These are phyloP conservation scores for Graphiopsis chlorocephala DNA, from an alignment of 2,329 filamentous ascomycete species.

Conservation along the genomic window DNA sequence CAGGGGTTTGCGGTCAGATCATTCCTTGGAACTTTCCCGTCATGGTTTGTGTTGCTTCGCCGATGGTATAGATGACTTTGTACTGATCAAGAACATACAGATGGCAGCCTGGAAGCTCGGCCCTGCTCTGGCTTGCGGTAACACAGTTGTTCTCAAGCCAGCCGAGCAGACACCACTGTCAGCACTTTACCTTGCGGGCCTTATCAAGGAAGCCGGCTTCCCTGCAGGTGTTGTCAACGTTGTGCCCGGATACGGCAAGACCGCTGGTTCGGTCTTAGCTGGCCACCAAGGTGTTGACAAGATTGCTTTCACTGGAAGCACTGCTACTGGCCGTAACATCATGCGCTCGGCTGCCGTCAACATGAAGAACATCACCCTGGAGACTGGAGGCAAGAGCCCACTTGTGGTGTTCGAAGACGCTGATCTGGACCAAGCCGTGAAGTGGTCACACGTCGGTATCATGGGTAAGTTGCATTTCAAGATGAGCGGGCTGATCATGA, in stretches of 20 bases:
- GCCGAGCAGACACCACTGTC: constrained; percentile 59
- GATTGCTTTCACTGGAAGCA: constrained; percentile 76
- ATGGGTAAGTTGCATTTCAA: constrained; percentile 50
- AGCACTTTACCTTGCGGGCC: constrained; percentile 60
- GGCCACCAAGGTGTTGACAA: constrained; percentile 69
- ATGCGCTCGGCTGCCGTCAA: constrained; percentile 70
- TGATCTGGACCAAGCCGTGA: constrained; percentile 60
- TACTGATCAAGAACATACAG: constrained; percentile 49
- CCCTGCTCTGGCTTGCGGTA: constrained; percentile 59
- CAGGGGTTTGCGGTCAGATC: constrained; percentile 48
- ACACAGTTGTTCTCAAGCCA: constrained; percentile 57
- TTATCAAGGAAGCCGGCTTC: constrained; percentile 72
- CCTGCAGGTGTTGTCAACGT: constrained; percentile 76
- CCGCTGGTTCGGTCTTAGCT: constrained; percentile 66
- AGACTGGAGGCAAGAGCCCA: constrained; percentile 61
- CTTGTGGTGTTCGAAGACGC: constrained; percentile 58
- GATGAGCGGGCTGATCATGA: neutral
- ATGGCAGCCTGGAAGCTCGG: constrained; percentile 76
- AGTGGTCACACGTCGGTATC: constrained; percentile 62
- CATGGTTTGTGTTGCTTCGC: constrained; percentile 58
- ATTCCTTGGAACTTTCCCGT: constrained; percentile 73
- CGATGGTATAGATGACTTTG: neutral
- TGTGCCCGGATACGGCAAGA: constrained; percentile 67
- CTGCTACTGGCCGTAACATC: constrained; percentile 67
- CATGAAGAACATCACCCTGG: constrained; percentile 61